phyloP scores from a whole-genome alignment of 805 yeast genomes.

The Suhomyces faveliae region DNA sequence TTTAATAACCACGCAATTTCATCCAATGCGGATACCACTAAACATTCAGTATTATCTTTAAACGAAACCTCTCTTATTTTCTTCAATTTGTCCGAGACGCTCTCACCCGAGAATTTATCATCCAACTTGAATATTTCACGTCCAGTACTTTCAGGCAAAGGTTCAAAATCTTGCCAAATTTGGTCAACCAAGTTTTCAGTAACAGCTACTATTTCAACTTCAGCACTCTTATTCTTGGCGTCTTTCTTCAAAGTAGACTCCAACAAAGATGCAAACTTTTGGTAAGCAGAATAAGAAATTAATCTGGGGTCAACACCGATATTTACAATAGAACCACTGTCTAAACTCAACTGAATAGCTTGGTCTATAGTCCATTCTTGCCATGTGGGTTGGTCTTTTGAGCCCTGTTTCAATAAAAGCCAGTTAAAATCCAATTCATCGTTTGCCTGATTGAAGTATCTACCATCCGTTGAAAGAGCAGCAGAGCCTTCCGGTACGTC shows the following conservation, averaged over 20 bases:
- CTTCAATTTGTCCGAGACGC: slow-evolving; percentile 54
- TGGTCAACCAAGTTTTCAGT: slow-evolving; percentile 66
- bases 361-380: slow-evolving; percentile 55
- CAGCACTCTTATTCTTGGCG: slow-evolving; percentile 23
- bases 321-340: slow-evolving; percentile 38
- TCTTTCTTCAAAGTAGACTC: slow-evolving; percentile 20
- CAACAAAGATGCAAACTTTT: slow-evolving; percentile 31
- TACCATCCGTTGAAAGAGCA: slow-evolving; percentile 58
- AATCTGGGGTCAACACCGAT: slow-evolving; percentile 53
- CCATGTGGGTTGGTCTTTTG: slow-evolving; percentile 52
- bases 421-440: slow-evolving; percentile 62
- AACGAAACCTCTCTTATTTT: slow-evolving; percentile 32
- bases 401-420: slow-evolving; percentile 53
- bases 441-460: slow-evolving; percentile 59
- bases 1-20: slow-evolving; percentile 55
- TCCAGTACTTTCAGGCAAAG: slow-evolving; percentile 49
- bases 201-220: slow-evolving; percentile 45
- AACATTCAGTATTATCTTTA: slow-evolving; percentile 26
- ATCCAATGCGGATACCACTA: slow-evolving; percentile 48
- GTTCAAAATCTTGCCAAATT: slow-evolving; percentile 71
- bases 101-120: slow-evolving; percentile 62
- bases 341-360: slow-evolving; percentile 49
- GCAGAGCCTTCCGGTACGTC: slow-evolving; percentile 54
- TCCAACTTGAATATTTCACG: slow-evolving; percentile 52
- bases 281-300: slow-evolving; percentile 36